Base-by-base conservation (phyloP, 768 basidiomycete species). In the Lentinula raphanica region DNA sequence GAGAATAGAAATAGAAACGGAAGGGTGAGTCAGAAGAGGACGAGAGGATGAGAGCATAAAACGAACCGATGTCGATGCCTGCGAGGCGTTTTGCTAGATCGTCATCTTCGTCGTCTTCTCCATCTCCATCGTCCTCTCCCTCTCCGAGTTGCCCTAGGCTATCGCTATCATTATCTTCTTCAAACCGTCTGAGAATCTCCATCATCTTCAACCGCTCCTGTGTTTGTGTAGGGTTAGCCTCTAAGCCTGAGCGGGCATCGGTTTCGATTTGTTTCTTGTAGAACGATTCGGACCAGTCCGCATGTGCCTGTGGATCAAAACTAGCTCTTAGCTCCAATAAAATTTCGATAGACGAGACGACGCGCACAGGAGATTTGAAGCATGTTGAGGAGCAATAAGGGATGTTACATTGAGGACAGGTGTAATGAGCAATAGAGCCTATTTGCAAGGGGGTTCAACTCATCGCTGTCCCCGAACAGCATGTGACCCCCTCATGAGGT, bases 371-470 rank as follows among this genome's bases (percentile, higher is more conserved):
- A 28, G 87, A 87, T 44, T 86, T 83, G 72, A 91, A 94, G 71
- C 92, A 94, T 11, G 75, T 72, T 29, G 93, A 68, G 28, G 89
- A 89, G 72, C 92, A 94, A 64, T 94, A 94, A 0, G 81, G 80
- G 27, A 87, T 72, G 65, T 93, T 93, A 72, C 92, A 94, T 31
- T 77, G 77, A 23, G 92, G 88, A 62, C 92, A 94, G 0, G 84
- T 86, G 70, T 94, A 94, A 65, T 84, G 86, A 17, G 89, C 81
- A 62, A n/a, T n/a, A n/a, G n/a, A n/a, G n/a, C n/a, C n/a, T n/a
- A n/a, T n/a, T n/a, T n/a, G n/a, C n/a, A n/a, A n/a, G n/a, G n/a
- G n/a, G n/a, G n/a, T n/a, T n/a, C n/a, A n/a, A n/a, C n/a, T n/a
- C n/a, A n/a, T n/a, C n/a, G n/a, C n/a, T n/a, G n/a, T n/a, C n/a